Evolutionary conservation across 176 grass and related monocot species (phyloP), one percentile per base, ranked within the genome.

Genomic region (Hyparrhenia diplandra): DNA sequence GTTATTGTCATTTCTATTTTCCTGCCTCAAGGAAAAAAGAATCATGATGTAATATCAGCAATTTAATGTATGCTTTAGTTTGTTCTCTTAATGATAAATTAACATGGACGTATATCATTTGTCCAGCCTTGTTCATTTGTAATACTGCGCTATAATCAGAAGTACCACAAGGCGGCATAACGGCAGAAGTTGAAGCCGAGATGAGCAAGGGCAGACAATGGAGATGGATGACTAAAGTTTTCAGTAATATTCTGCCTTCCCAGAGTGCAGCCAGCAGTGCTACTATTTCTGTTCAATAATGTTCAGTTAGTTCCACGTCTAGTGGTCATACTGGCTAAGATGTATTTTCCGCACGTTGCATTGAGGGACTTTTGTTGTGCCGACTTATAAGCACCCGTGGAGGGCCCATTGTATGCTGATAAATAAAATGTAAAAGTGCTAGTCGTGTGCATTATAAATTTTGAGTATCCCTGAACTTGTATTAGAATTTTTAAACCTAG

Each of bases 71-170:
- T 45, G 11, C 57, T 58, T n/a, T 36, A 58, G 35, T 21, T 52
- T 80, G 23, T 18, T 73, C n/a, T 77, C 11, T 55, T 41, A 21
- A 23, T 8, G 20, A 17, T 67, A 27, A 59, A 55, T 54, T 54
- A 23, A 70, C 65, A 57, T 71, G 35, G 27, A 43, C 2, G 5
- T 46, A 7, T 42, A 20, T 83, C n/a, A 69, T 68, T 78, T 64
- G 8, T 95, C 66, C 78, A 98, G 95, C 79, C 79, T 98, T 98
- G 94, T 45, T 89, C 90, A 16, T 30, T 92, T 7, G 95, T 91
- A 21, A 76, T 95, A 68, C 49, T 95, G 43, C 76, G 90, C 29
- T 98, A 95, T 78, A 78, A 89, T 51, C 81, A 89, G 70, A 64
- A 91, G 57, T 83, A 75, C 58, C 46, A 58, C 68, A 92, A 64